A percentile compares a stretch with the other conserved stretches of the same genome.
Conservation (phyloP, 192 early-diverging fungal species). For the Coemansia sp. region DNA sequence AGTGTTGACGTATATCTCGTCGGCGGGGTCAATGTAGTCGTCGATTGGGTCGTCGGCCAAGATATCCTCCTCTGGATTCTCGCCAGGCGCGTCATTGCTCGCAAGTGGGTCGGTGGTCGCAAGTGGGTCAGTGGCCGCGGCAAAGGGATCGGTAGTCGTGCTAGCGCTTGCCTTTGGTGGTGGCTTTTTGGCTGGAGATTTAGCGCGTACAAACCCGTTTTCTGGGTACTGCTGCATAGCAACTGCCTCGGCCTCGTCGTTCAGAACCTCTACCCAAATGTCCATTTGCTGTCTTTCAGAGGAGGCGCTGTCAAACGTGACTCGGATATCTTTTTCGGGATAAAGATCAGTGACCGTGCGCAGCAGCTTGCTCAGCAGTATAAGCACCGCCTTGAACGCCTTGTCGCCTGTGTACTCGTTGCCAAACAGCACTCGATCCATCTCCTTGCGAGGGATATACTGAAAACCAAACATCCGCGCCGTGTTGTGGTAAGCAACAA, state of each 20-base stretch:
- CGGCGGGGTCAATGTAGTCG: slow-evolving; percentile 25
- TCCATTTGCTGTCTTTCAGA: slow-evolving; percentile 14
- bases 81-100: background rate
- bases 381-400: slow-evolving; percentile 64
- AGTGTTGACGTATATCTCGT: slow-evolving; percentile 44
- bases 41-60: slow-evolving; percentile 10
- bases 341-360: slow-evolving; percentile 61
- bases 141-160: slow-evolving; percentile 17
- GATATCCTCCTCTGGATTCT: background rate
- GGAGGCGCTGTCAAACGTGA: slow-evolving; percentile 56
- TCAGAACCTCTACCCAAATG: slow-evolving; percentile 59
- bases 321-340: slow-evolving; percentile 57
- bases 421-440: slow-evolving; percentile 80
- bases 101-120: background rate
- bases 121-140: slow-evolving; percentile 22
- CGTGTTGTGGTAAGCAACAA: slow-evolving; percentile 93
- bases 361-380: slow-evolving; percentile 65
- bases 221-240: slow-evolving; percentile 35
- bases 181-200: slow-evolving; percentile 7
- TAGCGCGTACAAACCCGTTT: slow-evolving; percentile 12
- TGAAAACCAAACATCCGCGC: slow-evolving; percentile 91
- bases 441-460: slow-evolving; percentile 79
- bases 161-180: background rate
- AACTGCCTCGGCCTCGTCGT: slow-evolving; percentile 35
- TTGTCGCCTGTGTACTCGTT: slow-evolving; percentile 65